These are phyloP conservation scores for Aurifilum marmelostoma DNA, from an alignment of 2,329 filamentous ascomycete genomes.

Conservation along the genomic window DNA sequence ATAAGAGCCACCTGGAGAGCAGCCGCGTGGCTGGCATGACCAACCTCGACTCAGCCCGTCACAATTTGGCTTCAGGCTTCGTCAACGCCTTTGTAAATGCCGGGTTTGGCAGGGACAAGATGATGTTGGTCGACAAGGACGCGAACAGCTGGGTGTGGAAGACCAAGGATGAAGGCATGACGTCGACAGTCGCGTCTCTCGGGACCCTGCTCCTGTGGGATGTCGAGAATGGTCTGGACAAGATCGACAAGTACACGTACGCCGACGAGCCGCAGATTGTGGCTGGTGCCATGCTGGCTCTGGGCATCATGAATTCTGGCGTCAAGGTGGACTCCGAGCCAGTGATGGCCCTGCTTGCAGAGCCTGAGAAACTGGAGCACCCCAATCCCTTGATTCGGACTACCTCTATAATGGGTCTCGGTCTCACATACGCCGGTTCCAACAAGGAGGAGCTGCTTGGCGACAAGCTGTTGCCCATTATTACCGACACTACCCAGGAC, in stretches of 20 bases:
- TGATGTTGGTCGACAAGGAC: constrained; percentile 90
- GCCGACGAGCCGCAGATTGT: constrained; percentile 79
- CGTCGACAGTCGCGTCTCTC: constrained; percentile 91
- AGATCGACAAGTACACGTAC: constrained; percentile 94
- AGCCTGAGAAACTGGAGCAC: constrained; percentile 76
- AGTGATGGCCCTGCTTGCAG: constrained; percentile 82
- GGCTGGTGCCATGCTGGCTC: constrained; percentile 88
- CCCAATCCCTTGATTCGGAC: constrained; percentile 78
- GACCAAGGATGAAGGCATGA: constrained; percentile 97
- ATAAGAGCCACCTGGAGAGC: constrained; percentile 98
- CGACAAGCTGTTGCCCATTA: constrained; percentile 82
- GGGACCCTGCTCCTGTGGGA: constrained; percentile 94
- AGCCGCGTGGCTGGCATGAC: constrained; percentile 90
- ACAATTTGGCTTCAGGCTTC: constrained; percentile 94
- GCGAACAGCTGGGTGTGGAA: constrained; percentile 98
- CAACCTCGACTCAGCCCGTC: constrained; percentile 91
- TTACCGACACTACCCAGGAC: constrained; percentile 79
- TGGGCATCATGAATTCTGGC: constrained; percentile 94
- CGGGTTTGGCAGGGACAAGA: constrained; percentile 92
- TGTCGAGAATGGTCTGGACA: constrained; percentile 86
- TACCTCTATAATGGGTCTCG: constrained; percentile 93
- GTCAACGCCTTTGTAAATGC: constrained; percentile 98
- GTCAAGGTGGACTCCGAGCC: constrained; percentile 89
- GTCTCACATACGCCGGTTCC: constrained; percentile 90
- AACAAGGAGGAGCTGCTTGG: constrained; percentile 83